Evolutionary conservation across 306 rosid genomes (phyloP).

Genomic region (Alnus rubra): DNA sequence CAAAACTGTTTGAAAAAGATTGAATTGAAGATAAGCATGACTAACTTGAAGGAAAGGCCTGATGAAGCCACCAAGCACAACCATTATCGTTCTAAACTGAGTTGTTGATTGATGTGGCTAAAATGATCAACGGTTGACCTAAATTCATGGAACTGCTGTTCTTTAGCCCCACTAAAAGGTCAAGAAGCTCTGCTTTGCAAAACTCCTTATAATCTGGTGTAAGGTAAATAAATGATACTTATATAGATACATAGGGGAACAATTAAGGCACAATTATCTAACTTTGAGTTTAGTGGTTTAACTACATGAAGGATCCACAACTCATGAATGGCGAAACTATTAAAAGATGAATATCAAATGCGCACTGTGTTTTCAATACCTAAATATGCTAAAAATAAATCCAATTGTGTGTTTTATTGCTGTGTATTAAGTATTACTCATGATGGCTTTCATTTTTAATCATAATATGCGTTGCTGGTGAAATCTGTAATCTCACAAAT

Average conservation of each 20-base stretch:
- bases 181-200: background rate
- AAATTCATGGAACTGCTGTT: background rate
- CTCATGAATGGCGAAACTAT: background rate
- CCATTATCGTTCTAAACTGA: background rate
- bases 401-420: background rate
- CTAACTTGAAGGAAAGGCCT: background rate
- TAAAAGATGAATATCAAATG: background rate
- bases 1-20: background rate
- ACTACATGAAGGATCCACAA: background rate
- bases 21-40: background rate
- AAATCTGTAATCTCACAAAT: conserved; percentile 17
- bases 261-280: background rate
- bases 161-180: background rate
- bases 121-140: background rate
- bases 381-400: background rate
- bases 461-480: conserved; percentile 6
- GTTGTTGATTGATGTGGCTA: conserved; percentile 3
- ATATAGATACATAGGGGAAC: background rate
- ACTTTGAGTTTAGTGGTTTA: background rate
- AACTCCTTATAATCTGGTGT: background rate
- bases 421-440: background rate
- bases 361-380: background rate
- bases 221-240: background rate
- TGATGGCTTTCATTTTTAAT: background rate
- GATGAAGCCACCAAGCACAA: background rate